Base-by-base conservation (phyloP, 2,329 filamentous ascomycete species). In the Phialemonium atrogriseum region DNA sequence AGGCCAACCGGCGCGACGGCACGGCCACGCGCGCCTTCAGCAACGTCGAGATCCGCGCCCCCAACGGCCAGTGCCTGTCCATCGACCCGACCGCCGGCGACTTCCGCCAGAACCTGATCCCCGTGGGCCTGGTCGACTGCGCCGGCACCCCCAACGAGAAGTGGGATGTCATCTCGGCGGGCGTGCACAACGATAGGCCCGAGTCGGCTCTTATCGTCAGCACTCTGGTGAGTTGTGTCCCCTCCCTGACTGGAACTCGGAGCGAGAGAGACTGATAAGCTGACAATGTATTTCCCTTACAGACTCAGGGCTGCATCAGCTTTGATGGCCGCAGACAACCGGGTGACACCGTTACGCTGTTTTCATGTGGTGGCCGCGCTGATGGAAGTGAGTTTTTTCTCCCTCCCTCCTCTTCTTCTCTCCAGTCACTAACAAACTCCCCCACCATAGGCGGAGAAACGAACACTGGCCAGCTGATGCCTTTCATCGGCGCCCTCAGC, bases 91-190 rank as follows among this genome's bases (percentile, higher is more conserved):
- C 64, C 2, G 66, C 65, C 1, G 68, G 68, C 21, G 68, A 73
- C 41, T 72, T 70, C 48, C 63, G 68, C 5, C 55, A 66, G 48
- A 73, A 73, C 41, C 52, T 72, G 27, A 68, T 71, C 30, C 68
- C 68, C 2, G 49, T 72, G 7, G 54, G 56, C 14, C 43, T 70
- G 8, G 60, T 61, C 7, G 46, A 50, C 17, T 73, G 68, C 48
- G 49, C 52, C 18, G 64, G 59, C 19, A 55, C 58, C 5, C 49
- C 58, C 4, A 64, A 62, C 30, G 62, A 70, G 47, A 62, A 61
- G 41, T 73, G 66, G 44, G 68, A 72, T 45, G 43, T 73, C 25
- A 56, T 72, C 33, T 69, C 64, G 3, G 49, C 56, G 10, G 68
- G 68, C 9, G 57, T 54, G 38, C 66, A 72, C 45, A 68, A 72